Conservation (phyloP, 2,329 filamentous ascomycete species). For the Fusarium torulosum region DNA sequence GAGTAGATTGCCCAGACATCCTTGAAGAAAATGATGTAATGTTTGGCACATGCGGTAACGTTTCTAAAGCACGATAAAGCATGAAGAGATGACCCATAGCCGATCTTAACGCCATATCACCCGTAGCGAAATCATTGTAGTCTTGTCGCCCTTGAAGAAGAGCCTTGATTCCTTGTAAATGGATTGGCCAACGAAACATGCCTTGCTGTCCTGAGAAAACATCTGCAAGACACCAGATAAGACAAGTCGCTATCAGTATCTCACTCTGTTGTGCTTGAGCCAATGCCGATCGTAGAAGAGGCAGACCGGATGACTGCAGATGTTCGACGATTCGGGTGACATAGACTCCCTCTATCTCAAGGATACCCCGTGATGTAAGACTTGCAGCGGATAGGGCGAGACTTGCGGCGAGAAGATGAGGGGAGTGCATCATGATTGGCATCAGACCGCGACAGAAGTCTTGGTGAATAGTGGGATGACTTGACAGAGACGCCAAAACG, state of each 20-base stretch:
- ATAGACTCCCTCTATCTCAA: slow-evolving; percentile 41
- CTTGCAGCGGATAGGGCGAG: slow-evolving; percentile 47
- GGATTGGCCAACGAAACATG: slow-evolving; percentile 43
- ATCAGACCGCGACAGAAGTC: slow-evolving; percentile 46
- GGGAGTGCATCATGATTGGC: slow-evolving; percentile 45
- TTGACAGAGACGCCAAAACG: slow-evolving; percentile 46
- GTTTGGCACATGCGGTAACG: slow-evolving; percentile 42
- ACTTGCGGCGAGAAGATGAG: slow-evolving; percentile 47
- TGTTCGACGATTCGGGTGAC: slow-evolving; percentile 41
- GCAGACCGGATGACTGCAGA: slow-evolving; percentile 43
- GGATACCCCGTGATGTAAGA: slow-evolving; percentile 41
- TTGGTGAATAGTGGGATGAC: slow-evolving; percentile 45
- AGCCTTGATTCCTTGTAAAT: slow-evolving; percentile 47
- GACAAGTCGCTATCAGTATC: slow-evolving; percentile 45
- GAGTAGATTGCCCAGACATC: rapidly evolving
- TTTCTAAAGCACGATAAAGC: slow-evolving; percentile 48
- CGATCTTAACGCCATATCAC: slow-evolving; percentile 8
- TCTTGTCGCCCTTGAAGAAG: slow-evolving; percentile 26
- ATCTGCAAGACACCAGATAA: slow-evolving; percentile 50
- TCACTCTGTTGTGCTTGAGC: slow-evolving; percentile 42
- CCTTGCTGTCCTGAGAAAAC: slow-evolving; percentile 45
- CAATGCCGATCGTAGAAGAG: slow-evolving; percentile 43
- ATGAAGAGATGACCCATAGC: slow-evolving; percentile 49
- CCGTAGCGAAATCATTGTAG: neutral
- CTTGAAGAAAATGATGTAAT: neutral